These are phyloP conservation scores for Yamadazyma insecticola DNA, from an alignment of 805 yeast genomes.

Conservation along the genomic window DNA sequence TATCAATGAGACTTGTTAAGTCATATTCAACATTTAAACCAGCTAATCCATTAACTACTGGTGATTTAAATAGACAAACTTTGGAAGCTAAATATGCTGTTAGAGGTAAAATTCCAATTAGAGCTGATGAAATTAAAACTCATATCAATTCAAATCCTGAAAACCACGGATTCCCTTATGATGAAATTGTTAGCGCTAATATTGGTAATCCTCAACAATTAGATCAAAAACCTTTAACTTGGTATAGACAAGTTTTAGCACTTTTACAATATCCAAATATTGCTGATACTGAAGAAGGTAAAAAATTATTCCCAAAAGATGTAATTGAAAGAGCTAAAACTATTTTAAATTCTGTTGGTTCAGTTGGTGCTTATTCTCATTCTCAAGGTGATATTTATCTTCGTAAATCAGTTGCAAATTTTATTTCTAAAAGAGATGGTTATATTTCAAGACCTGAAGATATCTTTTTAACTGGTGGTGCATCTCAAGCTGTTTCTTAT, in stretches of 20 bases:
- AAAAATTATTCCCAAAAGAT: constrained; percentile 52
- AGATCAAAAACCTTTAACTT: constrained; percentile 91
- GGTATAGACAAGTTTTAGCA: constrained; percentile 87
- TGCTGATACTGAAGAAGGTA: constrained; percentile 14
- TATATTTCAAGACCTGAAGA: constrained; percentile 56
- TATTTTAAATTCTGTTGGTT: constrained; percentile 61
- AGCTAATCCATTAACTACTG: constrained; percentile 12
- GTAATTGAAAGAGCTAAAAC: constrained; percentile 66
- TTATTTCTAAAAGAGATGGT: constrained; percentile 71
- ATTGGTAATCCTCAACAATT: constrained; percentile 98
- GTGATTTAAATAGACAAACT: constrained; percentile 67
- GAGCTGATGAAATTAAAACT: constrained; percentile 78
- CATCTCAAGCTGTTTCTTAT: constrained; percentile 88
- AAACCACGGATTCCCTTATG: constrained; percentile 69
- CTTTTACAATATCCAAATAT: constrained; percentile 75
- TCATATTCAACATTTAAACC: constrained; percentile 7
- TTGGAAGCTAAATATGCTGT: constrained; percentile 93
- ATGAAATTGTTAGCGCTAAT: constrained; percentile 78
- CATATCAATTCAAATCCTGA: constrained; percentile 44
- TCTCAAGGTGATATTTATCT: constrained; percentile 81
- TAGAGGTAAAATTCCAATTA: constrained; percentile 87
- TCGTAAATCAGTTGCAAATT: constrained; percentile 76
- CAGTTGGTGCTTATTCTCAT: constrained; percentile 92
- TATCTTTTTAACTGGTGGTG: constrained; percentile 88
- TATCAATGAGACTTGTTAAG: too few relatives aligned